Conservation (phyloP, 2,329 filamentous ascomycete genomes). For the Bipolaris oryzae region DNA sequence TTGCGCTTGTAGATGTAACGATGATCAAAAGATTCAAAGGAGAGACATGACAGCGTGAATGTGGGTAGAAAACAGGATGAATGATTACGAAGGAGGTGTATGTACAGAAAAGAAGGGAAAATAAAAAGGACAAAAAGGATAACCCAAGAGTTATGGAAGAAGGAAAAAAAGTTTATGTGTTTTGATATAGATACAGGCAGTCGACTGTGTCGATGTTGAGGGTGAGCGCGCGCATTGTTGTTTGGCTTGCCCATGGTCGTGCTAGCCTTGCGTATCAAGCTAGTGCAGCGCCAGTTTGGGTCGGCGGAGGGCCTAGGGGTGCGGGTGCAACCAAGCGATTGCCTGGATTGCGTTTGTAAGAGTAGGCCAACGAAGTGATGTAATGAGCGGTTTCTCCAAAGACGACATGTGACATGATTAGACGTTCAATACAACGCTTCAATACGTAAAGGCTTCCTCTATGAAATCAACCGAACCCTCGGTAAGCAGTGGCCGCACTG, state of each 20-base stretch:
- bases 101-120: constrained; percentile 32
- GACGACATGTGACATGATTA: background rate
- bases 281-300: background rate
- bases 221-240: background rate
- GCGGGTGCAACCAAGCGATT: background rate
- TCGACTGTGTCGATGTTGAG: background rate
- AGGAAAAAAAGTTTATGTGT: constrained; percentile 1
- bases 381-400: background rate
- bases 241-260: constrained; percentile 2
- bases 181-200: constrained; percentile 10
- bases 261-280: background rate
- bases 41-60: constrained; percentile 27
- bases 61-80: constrained; percentile 11
- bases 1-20: constrained; percentile 6
- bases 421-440: constrained; percentile 2
- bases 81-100: constrained; percentile 31
- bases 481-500: constrained; percentile 58
- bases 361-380: constrained; percentile 2
- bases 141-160: background rate
- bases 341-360: background rate
- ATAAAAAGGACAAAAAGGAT: background rate
- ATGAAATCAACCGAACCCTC: constrained; percentile 65
- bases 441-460: constrained; percentile 71
- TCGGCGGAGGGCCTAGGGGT: background rate
- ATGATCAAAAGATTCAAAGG: constrained; percentile 20